A percentile compares a stretch with the other conserved stretches of the same genome.
These are phyloP conservation scores for Fusarium mundagurra DNA, from an alignment of 2,329 filamentous ascomycete species.

Conservation along the genomic window DNA sequence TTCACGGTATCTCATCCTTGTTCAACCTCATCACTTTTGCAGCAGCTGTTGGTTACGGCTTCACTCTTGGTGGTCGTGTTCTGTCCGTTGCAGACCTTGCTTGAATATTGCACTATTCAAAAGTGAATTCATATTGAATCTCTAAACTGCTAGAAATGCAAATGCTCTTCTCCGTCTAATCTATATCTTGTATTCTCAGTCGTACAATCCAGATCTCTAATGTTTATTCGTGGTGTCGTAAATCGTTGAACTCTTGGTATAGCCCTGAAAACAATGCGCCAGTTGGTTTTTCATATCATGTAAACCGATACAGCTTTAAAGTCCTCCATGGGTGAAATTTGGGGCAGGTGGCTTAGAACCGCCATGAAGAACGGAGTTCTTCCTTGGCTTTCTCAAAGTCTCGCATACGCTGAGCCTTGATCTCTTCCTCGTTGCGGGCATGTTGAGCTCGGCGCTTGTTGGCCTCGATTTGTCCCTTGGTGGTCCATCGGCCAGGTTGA, in stretches of 20 bases:
- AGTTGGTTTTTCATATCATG: constrained; percentile 6
- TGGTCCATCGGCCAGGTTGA: constrained; percentile 55
- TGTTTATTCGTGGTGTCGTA: constrained; percentile 37
- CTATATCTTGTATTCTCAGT: neutral
- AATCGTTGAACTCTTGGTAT: constrained; percentile 39
- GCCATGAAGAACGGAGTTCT: constrained; percentile 52
- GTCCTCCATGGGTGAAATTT: neutral
- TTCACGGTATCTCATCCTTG: constrained; percentile 85
- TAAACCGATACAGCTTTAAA: neutral
- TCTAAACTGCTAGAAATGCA: constrained; percentile 24
- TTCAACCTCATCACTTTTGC: constrained; percentile 79
- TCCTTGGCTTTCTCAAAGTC: constrained; percentile 60
- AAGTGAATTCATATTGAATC: constrained; percentile 3
- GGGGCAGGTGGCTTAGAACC: constrained; percentile 3
- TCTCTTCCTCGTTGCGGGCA: constrained; percentile 35
- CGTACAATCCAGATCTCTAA: constrained; percentile 6
- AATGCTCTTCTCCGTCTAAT: constrained; percentile 7
- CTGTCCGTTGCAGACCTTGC: constrained; percentile 51
- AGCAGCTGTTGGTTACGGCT: constrained; percentile 80
- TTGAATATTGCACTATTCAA: constrained; percentile 10
- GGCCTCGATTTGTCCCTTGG: constrained; percentile 49
- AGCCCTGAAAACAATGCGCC: constrained; percentile 31
- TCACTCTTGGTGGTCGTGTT: constrained; percentile 74
- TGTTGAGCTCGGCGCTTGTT: constrained; percentile 44
- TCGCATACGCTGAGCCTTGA: constrained; percentile 49